Base-by-base conservation (phyloP, 2,329 filamentous ascomycete species). In the Aspergillus fischeri region DNA sequence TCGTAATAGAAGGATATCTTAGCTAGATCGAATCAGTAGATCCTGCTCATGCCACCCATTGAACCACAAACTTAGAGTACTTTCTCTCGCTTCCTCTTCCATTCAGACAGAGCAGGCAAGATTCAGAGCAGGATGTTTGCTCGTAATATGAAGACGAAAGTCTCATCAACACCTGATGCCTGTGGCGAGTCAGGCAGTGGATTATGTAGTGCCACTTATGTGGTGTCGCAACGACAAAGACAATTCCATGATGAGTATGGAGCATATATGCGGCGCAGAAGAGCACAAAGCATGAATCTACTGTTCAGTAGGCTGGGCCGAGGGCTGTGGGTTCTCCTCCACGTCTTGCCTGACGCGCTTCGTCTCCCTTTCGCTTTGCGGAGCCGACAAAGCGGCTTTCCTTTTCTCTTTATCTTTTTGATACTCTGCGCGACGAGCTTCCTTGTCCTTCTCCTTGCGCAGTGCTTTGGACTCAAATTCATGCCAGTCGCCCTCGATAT, bases 401-500 rank as follows among this genome's bases (percentile, higher is more conserved):
- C 79, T 75, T 61, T 80, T 81, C 63, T 81, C 81, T 62, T 76
- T 77, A 56, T 80, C 76, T 61, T 76, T 77, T 60, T 75, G 73
- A 32, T 76, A 70, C 58, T 78, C 76, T 55, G 69, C 75, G 49
- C 77, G 75, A 53, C 82, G 74, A 20, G 78, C 79, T 66, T 86
- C 84, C 60, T 82, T 80, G 59, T 87, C 84, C 56, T 92, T 93
- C 73, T 97, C 92, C 65, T 94, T 94, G 32, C 94, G 83, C 27
- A 96, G 81, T 17, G 92, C 92, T 77, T 99, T 99, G 55, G 91
- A 96, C 77, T 99, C 94, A 68, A 97, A 96, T 72, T 99, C 94
- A 71, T 99, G 94, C 94, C 94, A 99, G 67, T 99, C 94, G 24
- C 94, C 94, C 66, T 94, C 86, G 29, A 99, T 82, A 51, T 87